Conservation (phyloP, 2,329 filamentous ascomycete genomes). For the Colletotrichum paranaense region DNA sequence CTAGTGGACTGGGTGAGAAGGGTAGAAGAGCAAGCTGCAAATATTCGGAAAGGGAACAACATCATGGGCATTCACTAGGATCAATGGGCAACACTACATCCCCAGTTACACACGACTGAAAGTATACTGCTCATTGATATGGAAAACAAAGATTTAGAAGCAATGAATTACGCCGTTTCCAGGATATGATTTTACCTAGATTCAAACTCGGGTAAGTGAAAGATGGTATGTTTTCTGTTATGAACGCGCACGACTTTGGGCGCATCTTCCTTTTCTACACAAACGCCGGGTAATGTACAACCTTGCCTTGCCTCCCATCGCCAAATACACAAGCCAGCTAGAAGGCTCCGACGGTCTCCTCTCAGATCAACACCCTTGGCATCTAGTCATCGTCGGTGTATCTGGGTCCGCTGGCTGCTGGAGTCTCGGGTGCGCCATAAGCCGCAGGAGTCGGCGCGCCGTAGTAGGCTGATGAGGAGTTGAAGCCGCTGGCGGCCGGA, state of each 20-base stretch:
- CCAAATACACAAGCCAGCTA: slow-evolving; percentile 16
- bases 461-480: slow-evolving; percentile 60
- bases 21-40: too few relatives aligned
- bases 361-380: neutral
- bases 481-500: slow-evolving; percentile 70
- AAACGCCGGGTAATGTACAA: slow-evolving; percentile 36
- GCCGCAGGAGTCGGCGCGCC: slow-evolving; percentile 75
- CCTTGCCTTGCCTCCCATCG: neutral
- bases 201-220: neutral
- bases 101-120: neutral
- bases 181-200: neutral
- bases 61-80: neutral
- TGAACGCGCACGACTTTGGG: slow-evolving; percentile 5
- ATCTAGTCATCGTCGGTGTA: slow-evolving; percentile 63
- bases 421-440: slow-evolving; percentile 68
- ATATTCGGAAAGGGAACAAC: too few relatives aligned
- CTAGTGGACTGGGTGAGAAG: too few relatives aligned
- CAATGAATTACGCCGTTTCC: neutral
- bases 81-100: neutral
- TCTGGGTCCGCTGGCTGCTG: slow-evolving; percentile 67
- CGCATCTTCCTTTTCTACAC: slow-evolving; percentile 14
- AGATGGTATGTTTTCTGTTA: neutral
- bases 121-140: neutral
- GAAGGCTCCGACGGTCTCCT: neutral
- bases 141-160: neutral